A percentile compares a stretch with the other conserved stretches of the same genome.
These are phyloP conservation scores for Bromus sterilis DNA, from an alignment of 176 grass and related monocot species.

Conservation along the genomic window DNA sequence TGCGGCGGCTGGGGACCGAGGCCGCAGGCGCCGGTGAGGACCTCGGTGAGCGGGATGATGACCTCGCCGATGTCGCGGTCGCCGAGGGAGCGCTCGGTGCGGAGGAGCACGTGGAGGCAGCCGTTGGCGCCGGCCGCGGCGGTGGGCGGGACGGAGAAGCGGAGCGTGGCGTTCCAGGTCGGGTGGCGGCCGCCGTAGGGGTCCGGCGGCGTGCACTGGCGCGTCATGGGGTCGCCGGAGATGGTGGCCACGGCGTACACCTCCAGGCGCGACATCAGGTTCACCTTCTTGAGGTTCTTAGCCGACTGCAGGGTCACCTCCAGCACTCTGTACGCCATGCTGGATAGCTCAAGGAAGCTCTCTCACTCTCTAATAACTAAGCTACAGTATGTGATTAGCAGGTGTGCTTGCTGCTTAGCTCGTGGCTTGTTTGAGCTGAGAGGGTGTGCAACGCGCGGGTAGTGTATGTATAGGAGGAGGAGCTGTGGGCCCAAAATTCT, in stretches of 20 bases:
- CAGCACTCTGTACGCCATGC: conserved; percentile 54
- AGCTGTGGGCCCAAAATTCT: not conserved
- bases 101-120: conserved; percentile 59
- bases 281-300: conserved; percentile 61
- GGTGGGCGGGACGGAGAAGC: conserved; percentile 37
- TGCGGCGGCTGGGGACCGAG: conserved; percentile 4
- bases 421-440: not conserved
- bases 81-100: conserved; percentile 47
- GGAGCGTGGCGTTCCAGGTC: conserved; percentile 53
- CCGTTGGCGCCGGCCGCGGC: not conserved
- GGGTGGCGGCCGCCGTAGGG: conserved; percentile 51
- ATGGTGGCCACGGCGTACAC: conserved; percentile 60
- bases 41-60: conserved; percentile 36
- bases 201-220: conserved; percentile 52
- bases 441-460: not conserved
- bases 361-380: not conserved
- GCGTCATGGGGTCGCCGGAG: conserved; percentile 30
- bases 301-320: conserved; percentile 65
- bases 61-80: conserved; percentile 76
- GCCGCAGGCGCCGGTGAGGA: conserved; percentile 8
- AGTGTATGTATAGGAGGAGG: conserved; percentile 21
- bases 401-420: not conserved
- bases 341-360: not conserved
- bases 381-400: not conserved
- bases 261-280: conserved; percentile 52